These are phyloP conservation scores for Leishmania arabica DNA, from an alignment of 208 protist species.

Conservation along the genomic window DNA sequence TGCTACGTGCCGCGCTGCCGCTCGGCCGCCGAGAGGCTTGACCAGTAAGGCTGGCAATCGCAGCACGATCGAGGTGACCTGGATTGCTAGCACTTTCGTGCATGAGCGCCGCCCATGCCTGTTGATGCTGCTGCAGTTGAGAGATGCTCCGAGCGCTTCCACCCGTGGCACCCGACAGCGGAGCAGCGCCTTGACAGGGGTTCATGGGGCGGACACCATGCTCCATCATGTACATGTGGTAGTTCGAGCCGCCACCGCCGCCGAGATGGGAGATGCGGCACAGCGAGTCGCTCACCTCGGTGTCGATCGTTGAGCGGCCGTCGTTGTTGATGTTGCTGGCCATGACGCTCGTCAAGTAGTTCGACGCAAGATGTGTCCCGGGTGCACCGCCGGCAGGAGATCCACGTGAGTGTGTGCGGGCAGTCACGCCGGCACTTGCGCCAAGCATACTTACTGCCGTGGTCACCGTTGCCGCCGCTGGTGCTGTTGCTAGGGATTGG, in stretches of 20 bases:
- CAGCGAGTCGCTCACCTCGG: constrained; percentile 78
- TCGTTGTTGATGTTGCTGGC: constrained; percentile 26
- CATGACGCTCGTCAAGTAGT: constrained; percentile 7
- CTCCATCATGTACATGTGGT: constrained; percentile 35
- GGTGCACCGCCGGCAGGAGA: constrained; percentile 15
- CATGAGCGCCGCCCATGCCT: constrained; percentile 24
- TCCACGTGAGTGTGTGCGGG: constrained; percentile 29
- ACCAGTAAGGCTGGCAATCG: constrained; percentile 31
- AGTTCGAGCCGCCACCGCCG: constrained; percentile 14
- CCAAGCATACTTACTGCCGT: not conserved
- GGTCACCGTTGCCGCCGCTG: constrained; percentile 8
- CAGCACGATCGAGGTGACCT: constrained; percentile 29
- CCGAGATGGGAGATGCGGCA: constrained; percentile 36
- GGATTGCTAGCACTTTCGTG: constrained; percentile 25
- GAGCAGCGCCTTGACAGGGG: constrained; percentile 34
- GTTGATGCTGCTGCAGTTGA: constrained; percentile 15
- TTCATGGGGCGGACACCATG: constrained; percentile 41
- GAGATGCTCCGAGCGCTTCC: constrained; percentile 10
- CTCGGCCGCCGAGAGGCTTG: constrained; percentile 25
- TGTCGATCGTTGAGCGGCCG: constrained; percentile 82
- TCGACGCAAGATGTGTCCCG: constrained; percentile 11
- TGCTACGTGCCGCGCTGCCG: constrained; percentile 29
- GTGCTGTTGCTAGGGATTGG: not conserved
- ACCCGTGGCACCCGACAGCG: not conserved
- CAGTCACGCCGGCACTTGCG: not conserved